A percentile compares a stretch with the other conserved stretches of the same genome.
Conservation (phyloP, 2,329 filamentous ascomycete species). For the Sarocladium oryzae region DNA sequence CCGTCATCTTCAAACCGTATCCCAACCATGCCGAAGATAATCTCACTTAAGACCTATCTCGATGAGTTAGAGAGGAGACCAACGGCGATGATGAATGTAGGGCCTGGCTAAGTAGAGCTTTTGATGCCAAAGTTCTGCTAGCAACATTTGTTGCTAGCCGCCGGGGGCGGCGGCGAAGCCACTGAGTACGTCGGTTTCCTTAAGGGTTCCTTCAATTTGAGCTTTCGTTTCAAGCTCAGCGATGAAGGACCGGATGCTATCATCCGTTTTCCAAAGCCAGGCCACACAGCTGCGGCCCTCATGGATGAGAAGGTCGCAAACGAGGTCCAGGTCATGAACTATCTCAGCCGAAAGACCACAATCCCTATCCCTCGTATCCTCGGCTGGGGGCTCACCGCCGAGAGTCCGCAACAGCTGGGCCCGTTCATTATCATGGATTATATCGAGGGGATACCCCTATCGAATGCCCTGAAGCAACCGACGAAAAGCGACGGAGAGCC, state of each 20-base stretch:
- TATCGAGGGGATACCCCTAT: conserved; percentile 19
- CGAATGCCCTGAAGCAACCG: conserved; percentile 20
- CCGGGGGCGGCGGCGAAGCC: conserved; percentile 11
- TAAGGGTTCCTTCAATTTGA: conserved; percentile 23
- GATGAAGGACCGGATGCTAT: conserved; percentile 17
- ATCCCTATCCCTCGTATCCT: conserved; percentile 23
- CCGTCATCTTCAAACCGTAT: conserved; percentile 5
- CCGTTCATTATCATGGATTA: conserved; percentile 28
- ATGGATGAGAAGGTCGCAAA: conserved; percentile 27
- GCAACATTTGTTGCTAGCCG: conserved; percentile 14
- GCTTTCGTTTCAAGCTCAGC: conserved; percentile 17
- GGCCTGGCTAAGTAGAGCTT: conserved; percentile 15
- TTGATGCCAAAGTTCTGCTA: conserved; percentile 17
- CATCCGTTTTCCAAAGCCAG: conserved; percentile 21
- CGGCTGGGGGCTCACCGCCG: conserved; percentile 20
- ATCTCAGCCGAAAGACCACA: conserved; percentile 21
- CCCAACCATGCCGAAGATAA: conserved; percentile 10
- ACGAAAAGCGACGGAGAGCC: conserved; percentile 16
- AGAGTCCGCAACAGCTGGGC: conserved; percentile 23
- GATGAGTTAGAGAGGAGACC: conserved; percentile 17
- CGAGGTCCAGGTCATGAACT: conserved; percentile 21
- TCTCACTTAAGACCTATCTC: conserved; percentile 14
- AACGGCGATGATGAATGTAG: conserved; percentile 18
- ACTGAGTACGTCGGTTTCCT: conserved; percentile 18
- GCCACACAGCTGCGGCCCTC: conserved; percentile 15